phyloP scores from a whole-genome alignment of 225 moss, liverwort and hornwort species.

The Antitrichia curtipendula region DNA sequence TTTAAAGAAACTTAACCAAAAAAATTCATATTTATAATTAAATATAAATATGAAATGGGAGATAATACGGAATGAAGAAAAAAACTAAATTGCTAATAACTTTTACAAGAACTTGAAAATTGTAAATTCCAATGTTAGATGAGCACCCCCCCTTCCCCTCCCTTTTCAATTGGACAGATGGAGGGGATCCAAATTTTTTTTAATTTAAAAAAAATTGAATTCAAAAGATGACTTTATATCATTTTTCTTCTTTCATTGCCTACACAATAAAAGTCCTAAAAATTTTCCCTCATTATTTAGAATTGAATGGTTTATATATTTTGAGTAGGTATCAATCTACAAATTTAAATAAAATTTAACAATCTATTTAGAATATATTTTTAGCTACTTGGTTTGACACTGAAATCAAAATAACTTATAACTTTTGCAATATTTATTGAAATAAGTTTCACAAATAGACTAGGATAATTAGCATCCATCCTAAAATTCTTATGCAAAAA shows the following conservation, averaged over 20 bases:
- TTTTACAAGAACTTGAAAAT: background rate
- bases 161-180: no score
- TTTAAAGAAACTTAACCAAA: background rate
- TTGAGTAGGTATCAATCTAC: background rate
- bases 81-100: background rate
- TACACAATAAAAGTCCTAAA: background rate
- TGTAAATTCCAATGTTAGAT: background rate
- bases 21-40: background rate
- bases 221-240: background rate
- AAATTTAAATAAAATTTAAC: background rate
- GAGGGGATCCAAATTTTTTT: no score
- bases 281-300: background rate
- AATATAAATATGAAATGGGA: accelerated
- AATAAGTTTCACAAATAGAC: background rate
- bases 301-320: background rate
- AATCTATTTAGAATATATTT: no score
- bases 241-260: background rate
- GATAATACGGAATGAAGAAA: background rate
- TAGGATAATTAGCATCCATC: background rate
- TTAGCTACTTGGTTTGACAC: accelerated
- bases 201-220: background rate
- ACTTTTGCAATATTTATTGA: background rate
- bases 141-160: no score
- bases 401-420: background rate
- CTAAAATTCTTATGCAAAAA: background rate